Evolutionary conservation across 2,329 filamentous ascomycete species (phyloP), one percentile per base, ranked within the genome.

Genomic region (Ophiognomonia clavigignenti-juglandacearum): DNA sequence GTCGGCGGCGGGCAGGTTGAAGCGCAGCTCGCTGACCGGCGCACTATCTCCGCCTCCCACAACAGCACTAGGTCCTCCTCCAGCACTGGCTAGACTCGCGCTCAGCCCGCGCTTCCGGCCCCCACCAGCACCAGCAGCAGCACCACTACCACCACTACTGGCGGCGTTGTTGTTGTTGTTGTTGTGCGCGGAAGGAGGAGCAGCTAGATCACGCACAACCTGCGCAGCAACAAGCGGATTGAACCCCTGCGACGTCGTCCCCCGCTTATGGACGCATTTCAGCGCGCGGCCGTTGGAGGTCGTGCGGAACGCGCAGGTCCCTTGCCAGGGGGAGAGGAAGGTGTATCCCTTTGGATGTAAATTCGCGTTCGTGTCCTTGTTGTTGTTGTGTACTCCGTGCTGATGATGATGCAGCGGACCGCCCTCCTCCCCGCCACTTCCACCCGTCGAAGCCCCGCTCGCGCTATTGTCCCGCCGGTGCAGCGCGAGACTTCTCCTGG

Each of bases 301-400:
- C 0, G 90, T 93, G 14, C 80, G 74, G 64, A 97, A 97, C 51
- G 91, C 86, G 67, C 92, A 97, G 35, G 78, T 78, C 14, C 88
- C 87, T 51, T 88, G 83, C 92, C 92, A 97, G 0, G 90, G 91
- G 35, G 87, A 93, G 18, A 73, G 69, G 61, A 96, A 96, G 1
- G 82, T 78, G 64, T 95, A 95, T 16, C 83, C 85, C 26, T 75
- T 74, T 0, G 82, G 73, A 45, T 71, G 77, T 52, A 73, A 68
- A 16, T 68, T 16, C 4, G 31, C 75, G 0, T 71, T 70, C n/a
- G n/a, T n/a, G n/a, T n/a, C 14, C 31, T 13, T 13, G 26, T 35
- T 23, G 6, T 6, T 31, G 37, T 46, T n/a, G 27, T 20, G n/a
- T n/a, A 32, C 32, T 16, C 8, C 34, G 23, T 22, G 14, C n/a